Evolutionary conservation across 139 green algal species (phyloP).

Genomic region (Trebouxia sp.): DNA sequence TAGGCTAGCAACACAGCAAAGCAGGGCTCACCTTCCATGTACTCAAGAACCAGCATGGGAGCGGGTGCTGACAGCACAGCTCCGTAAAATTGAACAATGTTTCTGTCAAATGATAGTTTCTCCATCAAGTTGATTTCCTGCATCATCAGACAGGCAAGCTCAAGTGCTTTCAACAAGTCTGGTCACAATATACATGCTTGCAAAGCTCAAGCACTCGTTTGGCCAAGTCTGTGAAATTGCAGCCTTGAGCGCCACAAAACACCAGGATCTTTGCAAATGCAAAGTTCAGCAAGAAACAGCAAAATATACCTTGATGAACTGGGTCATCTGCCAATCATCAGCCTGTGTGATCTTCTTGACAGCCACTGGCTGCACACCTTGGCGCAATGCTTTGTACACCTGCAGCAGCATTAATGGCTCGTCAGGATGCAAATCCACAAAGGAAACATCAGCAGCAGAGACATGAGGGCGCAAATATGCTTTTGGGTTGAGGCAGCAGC

Average conservation of each 20-base stretch:
- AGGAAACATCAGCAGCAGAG: background rate
- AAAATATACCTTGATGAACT: constrained; percentile 9
- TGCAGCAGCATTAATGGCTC: too few species aligned
- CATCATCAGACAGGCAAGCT: background rate
- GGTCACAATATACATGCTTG: too few species aligned
- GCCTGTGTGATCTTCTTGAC: constrained; percentile 24
- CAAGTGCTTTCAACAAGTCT: too few species aligned
- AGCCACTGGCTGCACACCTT: constrained; percentile 20
- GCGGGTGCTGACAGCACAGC: background rate
- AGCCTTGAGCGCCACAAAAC: background rate
- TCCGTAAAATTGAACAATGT: constrained; percentile 33
- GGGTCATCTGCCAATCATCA: constrained; percentile 15
- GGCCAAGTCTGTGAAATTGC: too few species aligned
- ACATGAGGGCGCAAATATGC: too few species aligned
- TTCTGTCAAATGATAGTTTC: constrained; percentile 18
- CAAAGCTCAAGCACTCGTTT: too few species aligned
- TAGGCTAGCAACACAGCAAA: too few species aligned
- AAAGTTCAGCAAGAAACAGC: background rate
- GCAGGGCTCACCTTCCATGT: constrained; percentile 25
- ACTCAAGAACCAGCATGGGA: constrained; percentile 33
- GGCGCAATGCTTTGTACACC: constrained; percentile 18
- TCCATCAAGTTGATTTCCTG: constrained; percentile 30
- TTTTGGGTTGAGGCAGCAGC: too few species aligned
- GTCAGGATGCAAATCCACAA: background rate
- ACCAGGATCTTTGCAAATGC: background rate